phyloP scores from a whole-genome alignment of 495 filamentous ascomycete genomes.

The Aspergillus bertholletiae region DNA sequence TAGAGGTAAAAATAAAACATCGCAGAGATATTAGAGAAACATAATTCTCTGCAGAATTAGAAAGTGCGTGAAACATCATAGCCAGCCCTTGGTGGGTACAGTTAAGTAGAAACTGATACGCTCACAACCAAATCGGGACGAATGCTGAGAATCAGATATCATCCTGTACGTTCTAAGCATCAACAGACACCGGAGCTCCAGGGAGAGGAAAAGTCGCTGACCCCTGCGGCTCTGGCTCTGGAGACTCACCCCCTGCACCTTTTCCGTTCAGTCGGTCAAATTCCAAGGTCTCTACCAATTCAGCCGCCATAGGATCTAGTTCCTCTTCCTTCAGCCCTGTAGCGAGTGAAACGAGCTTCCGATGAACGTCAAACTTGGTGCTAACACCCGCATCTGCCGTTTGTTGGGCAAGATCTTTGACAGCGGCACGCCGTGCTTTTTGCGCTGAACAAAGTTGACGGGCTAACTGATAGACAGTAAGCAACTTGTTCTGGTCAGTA shows the following conservation, averaged over 20 bases:
- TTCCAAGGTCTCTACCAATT: constrained; percentile 44
- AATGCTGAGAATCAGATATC: not conserved
- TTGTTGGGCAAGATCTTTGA: constrained; percentile 43
- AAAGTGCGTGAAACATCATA: not conserved
- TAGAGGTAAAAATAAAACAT: constrained; percentile 12
- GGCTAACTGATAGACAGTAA: constrained; percentile 28
- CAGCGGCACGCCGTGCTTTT: constrained; percentile 35
- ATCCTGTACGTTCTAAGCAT: constrained; percentile 23
- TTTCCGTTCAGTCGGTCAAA: constrained; percentile 45
- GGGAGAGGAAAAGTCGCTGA: constrained; percentile 21
- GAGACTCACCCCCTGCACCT: constrained; percentile 23
- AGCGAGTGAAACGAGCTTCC: constrained; percentile 49
- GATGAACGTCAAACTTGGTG: constrained; percentile 50
- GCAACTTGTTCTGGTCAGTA: constrained; percentile 25
- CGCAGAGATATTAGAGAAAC: constrained; percentile 29
- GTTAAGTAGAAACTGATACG: constrained; percentile 5
- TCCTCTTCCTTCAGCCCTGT: constrained; percentile 49
- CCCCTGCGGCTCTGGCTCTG: constrained; percentile 27
- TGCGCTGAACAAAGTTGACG: constrained; percentile 38
- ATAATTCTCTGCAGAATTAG: not conserved
- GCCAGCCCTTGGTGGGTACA: constrained; percentile 7
- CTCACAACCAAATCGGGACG: not conserved
- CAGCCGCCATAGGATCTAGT: constrained; percentile 45
- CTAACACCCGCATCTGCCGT: constrained; percentile 48
- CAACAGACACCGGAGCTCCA: constrained; percentile 31